These are phyloP conservation scores for Tuber calosporum DNA, from an alignment of 495 filamentous ascomycete species.

Conservation along the genomic window DNA sequence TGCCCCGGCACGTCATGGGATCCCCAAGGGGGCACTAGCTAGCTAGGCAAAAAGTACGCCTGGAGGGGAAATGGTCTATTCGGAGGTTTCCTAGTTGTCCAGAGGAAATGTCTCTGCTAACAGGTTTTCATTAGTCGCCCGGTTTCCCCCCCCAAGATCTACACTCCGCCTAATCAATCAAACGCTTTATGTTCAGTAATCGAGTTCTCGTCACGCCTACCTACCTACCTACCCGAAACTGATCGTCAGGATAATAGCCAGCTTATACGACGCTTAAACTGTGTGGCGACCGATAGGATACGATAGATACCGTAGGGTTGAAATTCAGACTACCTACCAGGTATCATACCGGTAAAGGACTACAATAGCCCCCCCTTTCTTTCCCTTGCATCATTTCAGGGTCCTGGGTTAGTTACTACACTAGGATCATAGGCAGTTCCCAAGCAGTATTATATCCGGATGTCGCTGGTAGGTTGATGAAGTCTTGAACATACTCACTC, in stretches of 20 bases:
- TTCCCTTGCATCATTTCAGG: neutral
- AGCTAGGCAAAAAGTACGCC: neutral
- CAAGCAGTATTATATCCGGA: neutral
- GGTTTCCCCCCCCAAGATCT: neutral
- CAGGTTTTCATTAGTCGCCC: neutral
- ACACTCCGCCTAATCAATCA: neutral
- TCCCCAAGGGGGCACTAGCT: neutral
- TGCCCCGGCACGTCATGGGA: neutral
- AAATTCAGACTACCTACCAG: neutral
- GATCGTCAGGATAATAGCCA: neutral
- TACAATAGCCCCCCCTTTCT: neutral
- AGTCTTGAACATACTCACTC: neutral
- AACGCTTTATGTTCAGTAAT: constrained; percentile 7
- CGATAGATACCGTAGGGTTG: neutral
- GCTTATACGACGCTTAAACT: constrained; percentile 2
- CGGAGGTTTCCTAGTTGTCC: neutral
- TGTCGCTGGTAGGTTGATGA: neutral
- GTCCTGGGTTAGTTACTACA: neutral
- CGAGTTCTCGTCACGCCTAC: neutral
- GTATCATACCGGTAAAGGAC: neutral
- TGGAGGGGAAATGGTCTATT: neutral
- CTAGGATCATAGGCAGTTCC: neutral
- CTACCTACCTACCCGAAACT: too few species aligned
- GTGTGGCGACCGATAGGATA: constrained; percentile 9
- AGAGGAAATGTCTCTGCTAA: neutral